Percentiles rank a stretch among this genome's conserved stretches.
Conservation (phyloP, 106 monocot genomes). For the Posidonia australis region DNA sequence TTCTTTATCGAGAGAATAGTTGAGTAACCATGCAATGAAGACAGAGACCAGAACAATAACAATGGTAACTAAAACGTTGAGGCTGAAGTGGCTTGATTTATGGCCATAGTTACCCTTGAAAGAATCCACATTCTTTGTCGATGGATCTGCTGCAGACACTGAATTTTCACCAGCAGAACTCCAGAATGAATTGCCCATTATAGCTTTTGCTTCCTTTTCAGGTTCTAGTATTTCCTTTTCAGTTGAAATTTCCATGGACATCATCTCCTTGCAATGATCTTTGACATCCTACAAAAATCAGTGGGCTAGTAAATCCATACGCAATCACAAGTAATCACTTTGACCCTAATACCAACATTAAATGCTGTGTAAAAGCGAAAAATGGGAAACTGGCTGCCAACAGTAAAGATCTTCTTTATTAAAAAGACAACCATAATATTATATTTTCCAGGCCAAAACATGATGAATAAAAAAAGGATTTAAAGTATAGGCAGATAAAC, state of each 20-base stretch:
- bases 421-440: no score
- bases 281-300: slow-evolving; percentile 43
- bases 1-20: no score
- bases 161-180: slow-evolving; percentile 25
- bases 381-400: background rate
- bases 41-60: slow-evolving; percentile 28
- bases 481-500: no score
- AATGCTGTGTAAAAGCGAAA: background rate
- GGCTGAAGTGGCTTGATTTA: background rate
- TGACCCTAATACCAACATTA: background rate
- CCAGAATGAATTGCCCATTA: slow-evolving; percentile 47
- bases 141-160: background rate
- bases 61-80: slow-evolving; percentile 14
- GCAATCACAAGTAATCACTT: background rate
- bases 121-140: background rate
- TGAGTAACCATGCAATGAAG: slow-evolving; percentile 19
- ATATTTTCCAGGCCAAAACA: no score
- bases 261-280: slow-evolving; percentile 68
- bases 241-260: slow-evolving; percentile 46
- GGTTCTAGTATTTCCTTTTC: slow-evolving; percentile 33
- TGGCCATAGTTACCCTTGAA: slow-evolving; percentile 8
- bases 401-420: background rate
- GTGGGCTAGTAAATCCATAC: background rate
- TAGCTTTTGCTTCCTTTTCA: slow-evolving; percentile 27
- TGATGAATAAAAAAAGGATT: no score